A percentile compares a stretch with the other conserved stretches of the same genome.
These are phyloP conservation scores for Aspergillus terreus DNA, from an alignment of 2,329 filamentous ascomycete species.

Conservation along the genomic window DNA sequence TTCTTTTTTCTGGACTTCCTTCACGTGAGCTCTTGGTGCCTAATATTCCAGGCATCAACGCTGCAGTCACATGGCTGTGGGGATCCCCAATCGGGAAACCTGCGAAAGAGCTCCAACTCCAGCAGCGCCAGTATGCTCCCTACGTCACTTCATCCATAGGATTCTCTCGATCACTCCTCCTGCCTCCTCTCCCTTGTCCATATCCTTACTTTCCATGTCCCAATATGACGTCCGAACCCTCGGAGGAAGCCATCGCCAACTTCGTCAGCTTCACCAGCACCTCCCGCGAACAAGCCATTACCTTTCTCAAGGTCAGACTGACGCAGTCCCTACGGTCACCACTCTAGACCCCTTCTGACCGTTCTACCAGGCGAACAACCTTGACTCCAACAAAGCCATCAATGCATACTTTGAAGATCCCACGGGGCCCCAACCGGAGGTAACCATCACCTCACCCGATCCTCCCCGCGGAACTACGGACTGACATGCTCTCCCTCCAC, in stretches of 20 bases:
- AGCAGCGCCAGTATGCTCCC: not conserved
- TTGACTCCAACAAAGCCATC: constrained; percentile 43
- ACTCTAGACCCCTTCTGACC: not conserved
- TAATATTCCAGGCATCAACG: not conserved
- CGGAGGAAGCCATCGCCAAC: constrained; percentile 38
- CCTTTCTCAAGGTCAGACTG: constrained; percentile 37
- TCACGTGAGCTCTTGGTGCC: not conserved
- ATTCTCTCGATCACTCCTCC: not conserved
- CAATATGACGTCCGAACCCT: constrained; percentile 35
- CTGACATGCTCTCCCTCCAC: constrained; percentile 6
- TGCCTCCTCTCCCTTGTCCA: not conserved
- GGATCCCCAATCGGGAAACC: not conserved
- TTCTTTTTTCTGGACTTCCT: not conserved
- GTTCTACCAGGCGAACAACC: constrained; percentile 39
- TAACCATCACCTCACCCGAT: constrained; percentile 11
- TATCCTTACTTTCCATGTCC: not conserved
- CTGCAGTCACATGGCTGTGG: not conserved
- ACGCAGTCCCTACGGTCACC: not conserved
- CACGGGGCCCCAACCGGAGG: constrained; percentile 30
- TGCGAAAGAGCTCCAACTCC: not conserved
- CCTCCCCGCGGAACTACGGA: not conserved
- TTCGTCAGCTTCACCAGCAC: constrained; percentile 41
- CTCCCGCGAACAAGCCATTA: constrained; percentile 37
- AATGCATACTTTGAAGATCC: constrained; percentile 49
- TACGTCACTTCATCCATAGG: not conserved